Percentiles rank a stretch among this genome's conserved stretches.
phyloP scores from a whole-genome alignment of 768 basidiomycete species.

The Tulasnella sp. region DNA sequence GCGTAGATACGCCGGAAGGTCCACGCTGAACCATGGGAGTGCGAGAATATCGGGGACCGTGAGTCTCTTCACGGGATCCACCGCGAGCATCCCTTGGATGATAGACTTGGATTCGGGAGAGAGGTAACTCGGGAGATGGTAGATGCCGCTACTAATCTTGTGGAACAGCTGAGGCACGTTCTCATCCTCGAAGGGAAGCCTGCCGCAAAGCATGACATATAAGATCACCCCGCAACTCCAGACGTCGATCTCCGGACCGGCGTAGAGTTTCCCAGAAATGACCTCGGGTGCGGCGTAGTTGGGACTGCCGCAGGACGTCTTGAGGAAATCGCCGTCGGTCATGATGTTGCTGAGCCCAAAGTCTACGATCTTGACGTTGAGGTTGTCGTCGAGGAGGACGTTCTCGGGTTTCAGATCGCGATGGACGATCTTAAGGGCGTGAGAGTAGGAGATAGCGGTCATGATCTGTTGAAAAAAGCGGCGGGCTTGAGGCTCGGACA shows the following conservation, averaged over 20 bases:
- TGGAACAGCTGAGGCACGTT: conserved; percentile 86
- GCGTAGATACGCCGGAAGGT: conserved; percentile 80
- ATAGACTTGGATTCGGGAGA: conserved; percentile 66
- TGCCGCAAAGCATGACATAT: conserved; percentile 93
- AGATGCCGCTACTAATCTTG: conserved; percentile 71
- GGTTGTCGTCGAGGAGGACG: conserved; percentile 42
- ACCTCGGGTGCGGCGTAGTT: conserved; percentile 99
- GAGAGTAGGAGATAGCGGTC: conserved; percentile 93
- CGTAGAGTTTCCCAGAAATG: conserved; percentile 88
- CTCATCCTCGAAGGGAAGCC: conserved; percentile 95
- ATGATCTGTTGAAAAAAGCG: conserved; percentile 98
- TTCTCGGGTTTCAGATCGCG: conserved; percentile 98
- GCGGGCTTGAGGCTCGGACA: conserved; percentile 77
- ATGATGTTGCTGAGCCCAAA: conserved; percentile 44
- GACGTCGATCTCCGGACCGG: conserved; percentile 96
- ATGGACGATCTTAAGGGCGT: conserved; percentile 93
- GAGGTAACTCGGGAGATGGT: conserved; percentile 73
- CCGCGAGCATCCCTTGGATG: conserved; percentile 80
- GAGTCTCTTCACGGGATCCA: conserved; percentile 91
- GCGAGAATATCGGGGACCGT: conserved; percentile 85
- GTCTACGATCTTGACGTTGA: conserved; percentile 89
- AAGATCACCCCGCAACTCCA: conserved; percentile 99
- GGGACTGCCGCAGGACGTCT: conserved; percentile 95
- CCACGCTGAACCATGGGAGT: conserved; percentile 80
- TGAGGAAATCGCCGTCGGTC: conserved; percentile 86